Evolutionary conservation across 352 stramenopile species (phyloP), one percentile per base, ranked within the genome.

Genomic region (Phytophthora tentaculata): DNA sequence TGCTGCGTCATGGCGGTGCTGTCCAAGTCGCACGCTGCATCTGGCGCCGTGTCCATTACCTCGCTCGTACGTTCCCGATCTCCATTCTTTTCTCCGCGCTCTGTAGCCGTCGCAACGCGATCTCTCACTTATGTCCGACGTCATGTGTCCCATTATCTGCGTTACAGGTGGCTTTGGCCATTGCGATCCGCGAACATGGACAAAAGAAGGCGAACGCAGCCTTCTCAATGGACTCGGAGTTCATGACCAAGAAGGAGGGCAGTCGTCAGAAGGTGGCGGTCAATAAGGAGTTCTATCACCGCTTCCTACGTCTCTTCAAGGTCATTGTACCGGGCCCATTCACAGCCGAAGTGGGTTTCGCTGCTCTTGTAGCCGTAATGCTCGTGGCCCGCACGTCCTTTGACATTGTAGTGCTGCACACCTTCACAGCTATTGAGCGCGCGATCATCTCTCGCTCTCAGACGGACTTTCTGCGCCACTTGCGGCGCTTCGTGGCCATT

Each of bases 361-460:
- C 86, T 5, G 65, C 84, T 14, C 48, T 92, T 3, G 86, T 94
- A 3, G 84, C 84, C 0, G 67, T 74, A 9, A 74, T 92, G 51
- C 74, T 94, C 19, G 81, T 79, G 6, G 78, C 82, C 16, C 81
- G 83, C 29, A 94, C 86, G 56, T 92, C 86, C 20, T 91, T 92
- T 51, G 86, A 94, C 47, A 92, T 94, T 55, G 65, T 86, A 58
- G 69, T 94, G 61, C 69, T 94, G 48, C 83, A 92, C 53, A 89
- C 87, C 19, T 83, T 92, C 56, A 92, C 86, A 32, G 84, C 84
- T 24, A 85, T 92, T 22, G 86, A 94, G 41, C 78, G 83, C 1
- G 81, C 86, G 20, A 94, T 94, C 44, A 85, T 94, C 39, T 90
- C 84, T 17, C 79, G 83, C n/a, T 92, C 84, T n/a, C 61, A 64